Conservation (phyloP, 2,329 filamentous ascomycete species). For the Esteya vermicola region DNA sequence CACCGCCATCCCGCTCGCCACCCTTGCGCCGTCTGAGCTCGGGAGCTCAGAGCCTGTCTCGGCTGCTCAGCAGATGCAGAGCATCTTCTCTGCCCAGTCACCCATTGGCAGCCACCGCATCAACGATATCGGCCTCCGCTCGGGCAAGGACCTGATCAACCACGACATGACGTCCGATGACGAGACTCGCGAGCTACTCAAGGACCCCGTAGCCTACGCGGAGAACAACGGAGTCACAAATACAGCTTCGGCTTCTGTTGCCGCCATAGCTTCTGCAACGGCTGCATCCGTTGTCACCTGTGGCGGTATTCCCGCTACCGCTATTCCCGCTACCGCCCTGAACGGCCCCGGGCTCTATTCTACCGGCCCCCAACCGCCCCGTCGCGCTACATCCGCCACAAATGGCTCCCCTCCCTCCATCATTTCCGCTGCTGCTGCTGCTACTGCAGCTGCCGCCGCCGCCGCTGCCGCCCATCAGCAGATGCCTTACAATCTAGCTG, state of each 20-base stretch:
- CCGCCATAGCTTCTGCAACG: not conserved
- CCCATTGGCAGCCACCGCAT: conserved; percentile 58
- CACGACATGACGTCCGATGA: conserved; percentile 55
- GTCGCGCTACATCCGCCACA: too few relatives aligned
- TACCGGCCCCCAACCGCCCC: too few relatives aligned
- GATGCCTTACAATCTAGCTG: conserved; percentile 45
- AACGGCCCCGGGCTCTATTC: too few relatives aligned
- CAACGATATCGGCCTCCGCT: conserved; percentile 43
- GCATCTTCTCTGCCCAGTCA: conserved; percentile 58
- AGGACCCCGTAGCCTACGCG: conserved; percentile 58
- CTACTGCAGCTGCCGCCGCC: conserved; percentile 15
- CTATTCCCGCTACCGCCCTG: too few relatives aligned
- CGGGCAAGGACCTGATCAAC: conserved; percentile 60
- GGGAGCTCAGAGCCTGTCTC: conserved; percentile 39
- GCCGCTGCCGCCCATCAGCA: conserved; percentile 60
- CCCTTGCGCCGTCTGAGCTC: conserved; percentile 26
- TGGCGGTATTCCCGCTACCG: too few relatives aligned
- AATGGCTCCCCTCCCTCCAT: not conserved
- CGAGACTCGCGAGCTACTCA: conserved; percentile 57
- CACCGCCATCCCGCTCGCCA: conserved; percentile 15
- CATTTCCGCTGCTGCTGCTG: not conserved
- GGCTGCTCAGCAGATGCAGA: conserved; percentile 30
- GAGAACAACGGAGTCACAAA: conserved; percentile 44
- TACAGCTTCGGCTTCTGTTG: not conserved
- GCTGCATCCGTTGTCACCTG: too few relatives aligned